Conservation (phyloP, 2,329 filamentous ascomycete genomes). For the Cladosporium phlei region DNA sequence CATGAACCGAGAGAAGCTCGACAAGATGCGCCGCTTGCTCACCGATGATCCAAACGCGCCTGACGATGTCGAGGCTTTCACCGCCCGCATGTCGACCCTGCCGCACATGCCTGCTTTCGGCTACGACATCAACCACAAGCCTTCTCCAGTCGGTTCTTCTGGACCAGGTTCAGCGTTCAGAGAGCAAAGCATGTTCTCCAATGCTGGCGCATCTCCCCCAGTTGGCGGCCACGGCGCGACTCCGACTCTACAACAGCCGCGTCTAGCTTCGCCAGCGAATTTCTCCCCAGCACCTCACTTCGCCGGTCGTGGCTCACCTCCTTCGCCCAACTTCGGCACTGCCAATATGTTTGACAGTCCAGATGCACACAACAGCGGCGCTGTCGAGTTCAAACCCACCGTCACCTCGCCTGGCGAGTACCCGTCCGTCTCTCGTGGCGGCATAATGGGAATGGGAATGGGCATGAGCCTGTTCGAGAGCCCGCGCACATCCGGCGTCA, state of each 20-base stretch:
- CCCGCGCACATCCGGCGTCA: slow-evolving; percentile 19
- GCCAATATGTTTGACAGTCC: slow-evolving; percentile 28
- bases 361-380: slow-evolving; percentile 2
- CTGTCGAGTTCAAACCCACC: slow-evolving; percentile 7
- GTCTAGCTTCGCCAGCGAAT: slow-evolving; percentile 26
- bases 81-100: slow-evolving; percentile 7
- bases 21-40: slow-evolving; percentile 23
- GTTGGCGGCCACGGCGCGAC: not conserved
- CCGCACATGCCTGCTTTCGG: slow-evolving; percentile 23
- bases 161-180: slow-evolving; percentile 20
- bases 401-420: slow-evolving; percentile 14
- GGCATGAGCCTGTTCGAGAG: slow-evolving; percentile 30
- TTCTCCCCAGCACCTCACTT: slow-evolving; percentile 20
- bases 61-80: slow-evolving; percentile 19
- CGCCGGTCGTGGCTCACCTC: slow-evolving; percentile 16
- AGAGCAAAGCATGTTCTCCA: slow-evolving; percentile 27
- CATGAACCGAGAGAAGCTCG: slow-evolving; percentile 26
- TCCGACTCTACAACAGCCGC: slow-evolving; percentile 17
- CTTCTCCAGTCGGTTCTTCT: slow-evolving; percentile 8
- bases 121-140: slow-evolving; percentile 19
- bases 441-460: slow-evolving; percentile 10
- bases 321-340: slow-evolving; percentile 24
- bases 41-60: slow-evolving; percentile 16
- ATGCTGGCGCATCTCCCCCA: slow-evolving; percentile 14
- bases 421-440: slow-evolving; percentile 10